Evolutionary conservation across 441 rosid species (phyloP).

Genomic region (Isatis lusitanica): DNA sequence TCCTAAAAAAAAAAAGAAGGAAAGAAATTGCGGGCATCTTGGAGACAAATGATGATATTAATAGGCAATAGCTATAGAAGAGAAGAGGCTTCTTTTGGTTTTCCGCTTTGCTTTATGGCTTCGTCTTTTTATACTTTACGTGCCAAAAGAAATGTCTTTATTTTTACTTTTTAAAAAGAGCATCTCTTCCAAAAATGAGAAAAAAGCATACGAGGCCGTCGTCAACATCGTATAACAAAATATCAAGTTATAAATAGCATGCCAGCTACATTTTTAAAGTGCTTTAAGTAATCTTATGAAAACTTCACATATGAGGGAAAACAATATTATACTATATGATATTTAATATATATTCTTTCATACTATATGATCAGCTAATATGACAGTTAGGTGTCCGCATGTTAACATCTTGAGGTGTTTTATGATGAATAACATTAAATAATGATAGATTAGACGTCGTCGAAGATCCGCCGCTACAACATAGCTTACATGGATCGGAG

Average conservation of each 20-base stretch:
- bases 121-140: neutral
- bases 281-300: neutral
- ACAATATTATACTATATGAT: neutral
- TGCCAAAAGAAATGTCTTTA: neutral
- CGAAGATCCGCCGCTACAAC: neutral
- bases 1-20: neutral
- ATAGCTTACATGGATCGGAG: neutral
- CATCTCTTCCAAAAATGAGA: neutral
- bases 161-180: neutral
- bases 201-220: neutral
- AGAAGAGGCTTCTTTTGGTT: neutral
- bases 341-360: neutral
- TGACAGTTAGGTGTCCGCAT: neutral
- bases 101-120: neutral
- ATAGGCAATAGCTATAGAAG: neutral
- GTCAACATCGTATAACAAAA: neutral
- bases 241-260: conserved; percentile 7
- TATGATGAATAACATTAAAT: neutral
- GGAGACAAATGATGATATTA: conserved; percentile 26
- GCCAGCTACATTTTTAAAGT: neutral
- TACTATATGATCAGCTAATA: neutral
- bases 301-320: conserved; percentile 1
- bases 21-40: conserved; percentile 15
- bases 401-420: neutral
- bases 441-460: neutral